phyloP scores from a whole-genome alignment of 208 protist species.

The Lotmaria passim region DNA sequence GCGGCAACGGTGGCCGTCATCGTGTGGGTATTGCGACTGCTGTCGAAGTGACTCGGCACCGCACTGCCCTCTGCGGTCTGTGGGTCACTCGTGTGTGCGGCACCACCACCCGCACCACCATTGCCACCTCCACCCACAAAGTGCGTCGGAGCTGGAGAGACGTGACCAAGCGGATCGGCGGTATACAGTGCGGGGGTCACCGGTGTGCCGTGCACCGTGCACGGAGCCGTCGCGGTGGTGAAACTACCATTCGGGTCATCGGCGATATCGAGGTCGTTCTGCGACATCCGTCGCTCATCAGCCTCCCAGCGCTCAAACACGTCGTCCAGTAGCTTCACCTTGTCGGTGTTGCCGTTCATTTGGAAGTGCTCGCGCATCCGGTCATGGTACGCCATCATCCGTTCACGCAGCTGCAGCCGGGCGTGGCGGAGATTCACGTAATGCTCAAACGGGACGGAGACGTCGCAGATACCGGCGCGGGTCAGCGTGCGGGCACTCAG shows the following conservation, averaged over 20 bases:
- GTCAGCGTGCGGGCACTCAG: conserved; percentile 53
- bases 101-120: not conserved
- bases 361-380: conserved; percentile 16
- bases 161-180: conserved; percentile 3
- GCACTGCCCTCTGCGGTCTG: conserved; percentile 8
- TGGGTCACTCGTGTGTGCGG: not conserved
- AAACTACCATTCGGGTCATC: conserved; percentile 16
- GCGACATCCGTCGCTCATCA: conserved; percentile 18
- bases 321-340: conserved; percentile 16
- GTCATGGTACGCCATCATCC: conserved; percentile 30
- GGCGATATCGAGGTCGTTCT: conserved; percentile 13
- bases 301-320: conserved; percentile 23
- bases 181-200: conserved; percentile 3
- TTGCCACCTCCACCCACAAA: too few species aligned
- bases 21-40: conserved; percentile 20
- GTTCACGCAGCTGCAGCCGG: conserved; percentile 34
- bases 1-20: conserved; percentile 14
- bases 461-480: conserved; percentile 38
- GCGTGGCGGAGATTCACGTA: conserved; percentile 42
- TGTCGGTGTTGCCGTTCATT: conserved; percentile 9
- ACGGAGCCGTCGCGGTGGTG: conserved; percentile 17
- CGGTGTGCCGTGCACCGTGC: conserved; percentile 13
- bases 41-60: conserved; percentile 15
- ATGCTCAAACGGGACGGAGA: conserved; percentile 48
- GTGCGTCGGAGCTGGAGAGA: not conserved